Conservation (phyloP, 2,329 filamentous ascomycete genomes). For the Paecilomyces sp. region DNA sequence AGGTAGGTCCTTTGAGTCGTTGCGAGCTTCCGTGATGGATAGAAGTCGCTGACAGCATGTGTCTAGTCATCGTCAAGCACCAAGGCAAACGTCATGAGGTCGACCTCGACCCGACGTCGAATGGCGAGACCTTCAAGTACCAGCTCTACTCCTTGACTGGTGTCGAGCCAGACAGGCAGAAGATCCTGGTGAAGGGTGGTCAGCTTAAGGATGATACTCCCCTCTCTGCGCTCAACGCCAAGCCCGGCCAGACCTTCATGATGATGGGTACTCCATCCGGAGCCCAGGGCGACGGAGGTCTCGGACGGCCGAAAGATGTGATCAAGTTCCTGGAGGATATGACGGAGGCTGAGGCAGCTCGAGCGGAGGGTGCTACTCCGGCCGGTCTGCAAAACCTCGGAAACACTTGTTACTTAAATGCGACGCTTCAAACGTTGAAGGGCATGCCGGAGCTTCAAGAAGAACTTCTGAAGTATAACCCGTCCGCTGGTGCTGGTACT, state of each 20-base stretch:
- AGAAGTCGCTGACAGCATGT: constrained; percentile 12
- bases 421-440: constrained; percentile 84
- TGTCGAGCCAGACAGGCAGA: constrained; percentile 93
- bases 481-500: constrained; percentile 22
- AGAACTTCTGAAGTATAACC: constrained; percentile 59
- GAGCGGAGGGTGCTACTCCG: constrained; percentile 74
- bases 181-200: constrained; percentile 87
- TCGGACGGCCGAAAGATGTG: constrained; percentile 66
- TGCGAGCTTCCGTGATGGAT: neutral
- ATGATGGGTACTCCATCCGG: constrained; percentile 89
- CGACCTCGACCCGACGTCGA: constrained; percentile 76
- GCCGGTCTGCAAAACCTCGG: constrained; percentile 86
- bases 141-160: constrained; percentile 93
- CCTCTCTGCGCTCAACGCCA: constrained; percentile 75
- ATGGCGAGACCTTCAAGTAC: constrained; percentile 89
- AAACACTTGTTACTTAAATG: constrained; percentile 98
- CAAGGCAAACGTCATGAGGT: constrained; percentile 92
- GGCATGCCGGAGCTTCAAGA: constrained; percentile 86
- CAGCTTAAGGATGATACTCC: constrained; percentile 94
- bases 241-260: constrained; percentile 81
- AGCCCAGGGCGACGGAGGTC: constrained; percentile 50
- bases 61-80: constrained; percentile 81
- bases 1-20: constrained; percentile 33
- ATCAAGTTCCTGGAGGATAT: constrained; percentile 94
- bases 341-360: constrained; percentile 86